These are phyloP conservation scores for Candida jianshihensis DNA, from an alignment of 805 yeast species.

Conservation along the genomic window DNA sequence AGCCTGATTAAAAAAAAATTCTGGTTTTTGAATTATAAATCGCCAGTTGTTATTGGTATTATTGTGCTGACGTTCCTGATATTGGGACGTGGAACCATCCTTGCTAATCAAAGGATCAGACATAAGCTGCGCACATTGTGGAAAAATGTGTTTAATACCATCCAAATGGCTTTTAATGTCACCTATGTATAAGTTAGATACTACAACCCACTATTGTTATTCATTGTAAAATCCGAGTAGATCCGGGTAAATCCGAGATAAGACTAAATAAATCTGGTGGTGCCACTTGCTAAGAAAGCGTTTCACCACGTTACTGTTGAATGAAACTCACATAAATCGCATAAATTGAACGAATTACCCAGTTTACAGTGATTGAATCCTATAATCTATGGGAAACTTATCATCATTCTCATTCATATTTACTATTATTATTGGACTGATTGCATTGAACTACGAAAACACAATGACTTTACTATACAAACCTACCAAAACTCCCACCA, in stretches of 20 bases:
- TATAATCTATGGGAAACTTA: no score
- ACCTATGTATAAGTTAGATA: slow-evolving; percentile 18
- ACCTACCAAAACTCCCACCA: not conserved
- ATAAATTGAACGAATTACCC: no score
- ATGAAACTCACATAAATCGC: no score
- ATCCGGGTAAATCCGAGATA: no score
- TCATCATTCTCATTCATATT: not conserved
- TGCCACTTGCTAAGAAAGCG: no score
- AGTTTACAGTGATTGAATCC: no score
- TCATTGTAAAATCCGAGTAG: no score
- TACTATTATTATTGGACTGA: not conserved
- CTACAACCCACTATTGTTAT: not conserved
- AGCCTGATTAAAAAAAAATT: slow-evolving; percentile 13
- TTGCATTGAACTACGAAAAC: not conserved
- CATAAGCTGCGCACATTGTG: slow-evolving; percentile 6
- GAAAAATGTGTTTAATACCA: slow-evolving; percentile 11
- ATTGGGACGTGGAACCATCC: slow-evolving; percentile 7
- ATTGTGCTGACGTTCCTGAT: slow-evolving; percentile 11
- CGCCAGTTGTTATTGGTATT: slow-evolving; percentile 5
- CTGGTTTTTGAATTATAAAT: slow-evolving; percentile 4
- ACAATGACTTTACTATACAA: not conserved
- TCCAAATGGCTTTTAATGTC: slow-evolving; percentile 21
- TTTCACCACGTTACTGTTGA: no score
- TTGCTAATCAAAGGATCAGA: slow-evolving; percentile 9
- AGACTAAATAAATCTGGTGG: no score